Evolutionary conservation across 495 filamentous ascomycete genomes (phyloP), one percentile per base, ranked within the genome.

Genomic region (Penicillium verhagenii): DNA sequence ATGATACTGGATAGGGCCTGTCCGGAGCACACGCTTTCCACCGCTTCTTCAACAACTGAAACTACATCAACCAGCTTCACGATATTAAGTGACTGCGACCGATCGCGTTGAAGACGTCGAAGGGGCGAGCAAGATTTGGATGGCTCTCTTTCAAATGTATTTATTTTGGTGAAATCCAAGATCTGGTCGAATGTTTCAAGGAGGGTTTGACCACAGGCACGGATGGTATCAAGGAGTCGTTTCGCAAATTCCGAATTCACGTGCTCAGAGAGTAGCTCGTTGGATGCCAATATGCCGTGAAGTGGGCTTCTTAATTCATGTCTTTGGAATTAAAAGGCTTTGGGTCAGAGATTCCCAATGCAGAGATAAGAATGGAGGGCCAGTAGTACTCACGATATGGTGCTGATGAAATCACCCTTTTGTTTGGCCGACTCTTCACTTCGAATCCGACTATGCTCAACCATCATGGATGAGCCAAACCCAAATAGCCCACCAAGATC

Each of bases 111-210:
- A 7, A 18, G 6, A 3, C 45, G 14, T 31, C n/a, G 25, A 40
- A 40, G 18, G 31, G 35, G 23, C 3, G 31, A 26, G 10, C 18
- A 14, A 42, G 48, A n/a, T 18, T 3, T 25, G 21, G 23, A 9
- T 23, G 23, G 37, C n/a, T 24, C 48, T 14, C 35, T 56, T n/a
- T 67, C 26, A 31, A 71, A 60, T 37, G 69, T 76, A 50, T 79
- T 83, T 35, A 84, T 75, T 51, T 82, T 83, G 37, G 74, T 73
- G 56, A 79, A 82, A 59, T 85, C 81, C 0, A 86, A 69, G 4
- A 83, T 80, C 61, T 88, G 84, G 47, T 87, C 80, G 47, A 88
- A 82, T 0, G 83, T 86, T 54, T 88, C 84, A 13, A 88, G 70
- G 0, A 88, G 66, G 0, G 85, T 87, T 56, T 78, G 78, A 4